Percentiles rank a stretch among this genome's conserved stretches.
phyloP scores from a whole-genome alignment of 768 basidiomycete genomes.

The Cyclocybe aegerita region DNA sequence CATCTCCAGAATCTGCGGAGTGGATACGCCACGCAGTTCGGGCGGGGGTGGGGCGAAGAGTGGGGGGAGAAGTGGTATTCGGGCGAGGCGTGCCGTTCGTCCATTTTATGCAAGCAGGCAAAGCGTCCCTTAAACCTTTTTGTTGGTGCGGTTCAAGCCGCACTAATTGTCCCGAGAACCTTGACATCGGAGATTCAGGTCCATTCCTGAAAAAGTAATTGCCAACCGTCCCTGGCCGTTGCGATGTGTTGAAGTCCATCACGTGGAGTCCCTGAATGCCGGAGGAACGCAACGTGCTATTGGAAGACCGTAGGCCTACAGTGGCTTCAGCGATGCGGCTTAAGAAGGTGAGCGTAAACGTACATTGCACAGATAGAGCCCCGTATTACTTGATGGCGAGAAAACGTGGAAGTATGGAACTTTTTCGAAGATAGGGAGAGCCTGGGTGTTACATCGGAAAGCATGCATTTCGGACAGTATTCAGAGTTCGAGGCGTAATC shows the following conservation, averaged over 20 bases:
- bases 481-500: no score
- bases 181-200: conserved; percentile 20
- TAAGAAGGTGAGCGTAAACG: no score
- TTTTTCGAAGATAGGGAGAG: no score
- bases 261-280: background rate
- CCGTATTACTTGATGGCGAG: no score
- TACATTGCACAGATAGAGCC: no score
- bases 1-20: conserved; percentile 9
- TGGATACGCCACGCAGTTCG: background rate
- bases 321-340: no score
- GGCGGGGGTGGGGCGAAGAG: conserved; percentile 7
- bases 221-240: background rate
- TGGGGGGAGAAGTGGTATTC: conserved; percentile 3
- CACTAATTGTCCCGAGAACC: conserved; percentile 14
- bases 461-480: no score
- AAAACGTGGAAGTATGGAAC: no score
- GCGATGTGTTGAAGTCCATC: background rate
- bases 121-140: conserved; percentile 16
- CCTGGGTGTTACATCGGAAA: no score
- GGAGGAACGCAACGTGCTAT: background rate
- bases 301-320: background rate
- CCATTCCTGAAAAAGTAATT: background rate
- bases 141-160: conserved; percentile 6
- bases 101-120: conserved; percentile 19
- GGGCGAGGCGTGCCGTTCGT: background rate